Evolutionary conservation across 768 basidiomycete genomes (phyloP), one percentile per base, ranked within the genome.

Genomic region (Lactarius sp.): DNA sequence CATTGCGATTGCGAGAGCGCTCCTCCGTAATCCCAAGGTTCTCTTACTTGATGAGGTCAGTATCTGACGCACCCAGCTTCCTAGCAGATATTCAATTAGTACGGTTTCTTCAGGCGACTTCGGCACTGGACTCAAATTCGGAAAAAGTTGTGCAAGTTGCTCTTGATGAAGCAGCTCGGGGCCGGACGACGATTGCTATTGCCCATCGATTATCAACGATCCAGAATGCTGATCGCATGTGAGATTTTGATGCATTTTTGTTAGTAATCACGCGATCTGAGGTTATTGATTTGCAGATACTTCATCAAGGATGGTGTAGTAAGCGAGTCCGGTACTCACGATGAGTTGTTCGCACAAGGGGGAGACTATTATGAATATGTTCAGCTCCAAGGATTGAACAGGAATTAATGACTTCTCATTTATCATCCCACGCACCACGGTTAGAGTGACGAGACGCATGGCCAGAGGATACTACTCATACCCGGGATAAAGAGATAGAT

Each of bases 91-190:
- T 58, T 60, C 2, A 60, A 20, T n/a, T 14, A 27, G 22, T 27
- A 2, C 22, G 6, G 2, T 31, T 52, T 37, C 39, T 59, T 39
- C 41, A 72, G 67, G 80, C 80, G 4, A 81, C 80, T 3, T 80
- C 79, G 2, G 81, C 83, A 3, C 75, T 84, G 13, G 83, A 83
- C 70, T 78, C 78, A 0, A 77, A 79, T 60, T 79, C 78, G 6
- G 83, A 84, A 46, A 92, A 92, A 74, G 88, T 98, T 56, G 97
- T 99, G 9, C 96, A 98, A 71, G 88, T 84, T 6, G 97, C 97
- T 4, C 81, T 98, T 34, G 97, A 98, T 75, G 83, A 85, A 71
- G 97, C 95, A 6, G 87, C 94, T 2, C 90, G 85, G 76, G 95
- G 94, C 46, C 83, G 96, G 61, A 96, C 95, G 7, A 97, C 94